Conservation (phyloP, 495 filamentous ascomycete species). For the Tuber melanosporum region DNA sequence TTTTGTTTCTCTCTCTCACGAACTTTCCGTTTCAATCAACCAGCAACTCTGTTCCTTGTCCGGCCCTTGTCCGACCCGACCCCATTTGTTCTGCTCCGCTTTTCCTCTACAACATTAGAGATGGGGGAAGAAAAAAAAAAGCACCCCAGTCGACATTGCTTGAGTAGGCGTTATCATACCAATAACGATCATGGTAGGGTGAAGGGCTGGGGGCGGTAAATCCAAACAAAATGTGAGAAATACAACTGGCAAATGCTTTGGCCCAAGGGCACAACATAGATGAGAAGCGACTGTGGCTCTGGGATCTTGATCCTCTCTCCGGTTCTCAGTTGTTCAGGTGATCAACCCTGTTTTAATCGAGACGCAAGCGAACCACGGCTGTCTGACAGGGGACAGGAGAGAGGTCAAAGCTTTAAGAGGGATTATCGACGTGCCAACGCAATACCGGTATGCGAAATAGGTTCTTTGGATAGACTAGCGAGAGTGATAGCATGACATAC, state of each 20-base stretch:
- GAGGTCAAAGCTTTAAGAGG: constrained; percentile 35
- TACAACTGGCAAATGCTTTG: constrained; percentile 8
- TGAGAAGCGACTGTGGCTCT: constrained; percentile 15
- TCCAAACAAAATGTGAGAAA: neutral
- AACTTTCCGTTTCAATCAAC: neutral
- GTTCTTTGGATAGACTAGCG: neutral
- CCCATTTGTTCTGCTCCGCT: neutral
- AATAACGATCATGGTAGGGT: constrained; percentile 4
- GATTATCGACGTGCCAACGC: neutral
- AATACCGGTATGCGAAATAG: neutral
- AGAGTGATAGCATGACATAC: neutral
- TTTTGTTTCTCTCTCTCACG: neutral
- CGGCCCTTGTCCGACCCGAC: neutral
- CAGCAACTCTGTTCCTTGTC: neutral
- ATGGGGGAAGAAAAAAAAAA: neutral
- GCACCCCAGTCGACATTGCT: constrained; percentile 4
- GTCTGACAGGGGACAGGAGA: constrained; percentile 35
- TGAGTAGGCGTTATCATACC: neutral
- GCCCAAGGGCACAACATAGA: constrained; percentile 14
- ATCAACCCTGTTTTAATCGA: constrained; percentile 33
- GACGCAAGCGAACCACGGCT: constrained; percentile 38
- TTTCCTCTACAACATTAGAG: too few species aligned
- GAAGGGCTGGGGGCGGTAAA: neutral
- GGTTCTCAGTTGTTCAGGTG: constrained; percentile 34
- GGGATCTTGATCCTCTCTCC: constrained; percentile 10